Conservation (phyloP, 352 stramenopile genomes). For the Pythium rishiriense region DNA sequence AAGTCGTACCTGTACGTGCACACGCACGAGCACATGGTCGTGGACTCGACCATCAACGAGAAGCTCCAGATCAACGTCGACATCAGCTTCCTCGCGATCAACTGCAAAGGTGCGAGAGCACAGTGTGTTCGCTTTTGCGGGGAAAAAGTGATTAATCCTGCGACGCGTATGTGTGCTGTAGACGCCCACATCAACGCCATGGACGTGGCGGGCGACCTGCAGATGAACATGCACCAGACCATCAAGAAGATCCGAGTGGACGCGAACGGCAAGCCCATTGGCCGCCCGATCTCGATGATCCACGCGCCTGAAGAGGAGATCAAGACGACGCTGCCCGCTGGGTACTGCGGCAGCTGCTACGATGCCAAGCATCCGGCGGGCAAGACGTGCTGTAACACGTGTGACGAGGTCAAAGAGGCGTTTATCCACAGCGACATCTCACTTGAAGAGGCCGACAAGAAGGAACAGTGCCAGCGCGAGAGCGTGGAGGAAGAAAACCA, state of each 20-base stretch:
- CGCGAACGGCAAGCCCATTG: slow-evolving; percentile 66
- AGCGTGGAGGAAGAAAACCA: slow-evolving; percentile 59
- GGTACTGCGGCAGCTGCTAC: slow-evolving; percentile 97
- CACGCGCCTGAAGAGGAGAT: slow-evolving; percentile 33
- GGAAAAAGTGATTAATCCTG: not conserved
- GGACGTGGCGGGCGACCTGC: slow-evolving; percentile 97
- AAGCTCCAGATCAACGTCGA: slow-evolving; percentile 97
- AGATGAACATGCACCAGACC: slow-evolving; percentile 96
- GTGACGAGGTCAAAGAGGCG: slow-evolving; percentile 82
- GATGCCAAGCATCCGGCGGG: slow-evolving; percentile 72
- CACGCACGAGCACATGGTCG: slow-evolving; percentile 93
- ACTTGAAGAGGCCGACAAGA: slow-evolving; percentile 73
- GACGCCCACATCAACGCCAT: slow-evolving; percentile 98
- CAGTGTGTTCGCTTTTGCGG: not conserved
- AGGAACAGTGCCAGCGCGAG: slow-evolving; percentile 81
- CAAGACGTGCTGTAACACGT: slow-evolving; percentile 83
- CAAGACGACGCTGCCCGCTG: slow-evolving; percentile 54
- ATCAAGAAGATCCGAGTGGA: slow-evolving; percentile 93
- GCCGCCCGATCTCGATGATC: slow-evolving; percentile 46
- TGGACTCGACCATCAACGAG: slow-evolving; percentile 95
- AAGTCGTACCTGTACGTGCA: slow-evolving; percentile 74
- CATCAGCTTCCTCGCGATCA: slow-evolving; percentile 97
- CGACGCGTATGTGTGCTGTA: slow-evolving; percentile 14
- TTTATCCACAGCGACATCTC: slow-evolving; percentile 74
- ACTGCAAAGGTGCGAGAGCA: slow-evolving; percentile 72